Conservation (phyloP, 495 filamentous ascomycete species). For the Xylaria sp. region DNA sequence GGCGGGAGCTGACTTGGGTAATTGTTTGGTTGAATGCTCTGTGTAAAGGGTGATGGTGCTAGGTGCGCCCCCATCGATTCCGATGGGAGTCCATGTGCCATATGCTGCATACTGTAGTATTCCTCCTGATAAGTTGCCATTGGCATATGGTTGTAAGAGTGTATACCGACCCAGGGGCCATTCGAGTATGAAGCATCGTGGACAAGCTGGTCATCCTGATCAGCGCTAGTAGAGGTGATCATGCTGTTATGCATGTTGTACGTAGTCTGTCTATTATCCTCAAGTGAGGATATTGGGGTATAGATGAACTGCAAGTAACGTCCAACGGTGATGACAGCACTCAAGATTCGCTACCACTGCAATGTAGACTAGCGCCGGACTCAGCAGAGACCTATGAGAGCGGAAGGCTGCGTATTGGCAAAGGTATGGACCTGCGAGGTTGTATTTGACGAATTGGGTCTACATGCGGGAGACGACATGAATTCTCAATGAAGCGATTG, state of each 20-base stretch:
- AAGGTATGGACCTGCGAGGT: slow-evolving; percentile 39
- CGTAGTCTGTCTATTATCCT: slow-evolving; percentile 10
- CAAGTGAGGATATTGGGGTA: slow-evolving; percentile 6
- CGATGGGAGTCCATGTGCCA: slow-evolving; percentile 53
- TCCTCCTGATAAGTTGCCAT: slow-evolving; percentile 54
- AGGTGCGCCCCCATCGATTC: slow-evolving; percentile 52
- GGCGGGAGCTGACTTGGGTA: slow-evolving; percentile 40
- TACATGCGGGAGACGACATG: slow-evolving; percentile 44
- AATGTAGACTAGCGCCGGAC: slow-evolving; percentile 33
- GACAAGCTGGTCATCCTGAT: slow-evolving; percentile 55
- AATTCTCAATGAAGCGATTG: slow-evolving; percentile 43
- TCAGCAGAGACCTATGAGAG: slow-evolving; percentile 36
- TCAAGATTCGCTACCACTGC: slow-evolving; percentile 30
- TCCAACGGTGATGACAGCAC: slow-evolving; percentile 34
- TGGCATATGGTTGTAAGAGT: slow-evolving; percentile 52
- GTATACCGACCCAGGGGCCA: slow-evolving; percentile 57
- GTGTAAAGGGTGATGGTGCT: slow-evolving; percentile 51
- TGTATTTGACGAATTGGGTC: slow-evolving; percentile 38
- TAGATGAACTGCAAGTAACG: slow-evolving; percentile 29
- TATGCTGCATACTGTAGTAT: slow-evolving; percentile 51
- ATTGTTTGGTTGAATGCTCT: slow-evolving; percentile 47
- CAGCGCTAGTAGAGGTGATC: slow-evolving; percentile 54
- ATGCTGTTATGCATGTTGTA: slow-evolving; percentile 59
- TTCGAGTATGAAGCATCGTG: slow-evolving; percentile 51
- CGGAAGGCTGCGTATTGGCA: slow-evolving; percentile 35